Percentiles rank a stretch among this genome's conserved stretches.
Evolutionary conservation across 2,329 filamentous ascomycete species (phyloP).

Genomic region (Davidsoniella australis): DNA sequence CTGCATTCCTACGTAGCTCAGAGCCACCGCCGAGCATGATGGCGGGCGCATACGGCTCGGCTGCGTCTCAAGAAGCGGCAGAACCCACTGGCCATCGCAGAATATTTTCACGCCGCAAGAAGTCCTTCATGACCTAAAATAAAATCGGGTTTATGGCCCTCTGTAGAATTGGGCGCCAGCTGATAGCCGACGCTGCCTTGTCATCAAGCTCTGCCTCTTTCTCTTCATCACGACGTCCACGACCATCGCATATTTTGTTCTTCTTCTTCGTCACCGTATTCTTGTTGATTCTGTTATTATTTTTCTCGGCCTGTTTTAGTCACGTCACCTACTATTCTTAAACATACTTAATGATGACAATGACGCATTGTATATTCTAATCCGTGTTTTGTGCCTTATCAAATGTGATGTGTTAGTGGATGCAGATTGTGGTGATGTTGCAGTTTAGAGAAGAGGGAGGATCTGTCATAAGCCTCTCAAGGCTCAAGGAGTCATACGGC

Average conservation of each 20-base stretch:
- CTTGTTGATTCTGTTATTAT: not conserved
- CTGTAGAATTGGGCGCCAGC: not conserved
- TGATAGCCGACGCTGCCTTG: not conserved
- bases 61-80: not conserved
- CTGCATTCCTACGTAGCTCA: slow-evolving; percentile 54
- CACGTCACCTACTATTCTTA: not conserved
- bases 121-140: slow-evolving; percentile 7
- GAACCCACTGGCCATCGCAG: slow-evolving; percentile 13
- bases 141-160: not conserved
- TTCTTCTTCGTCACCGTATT: not conserved
- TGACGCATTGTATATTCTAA: not conserved
- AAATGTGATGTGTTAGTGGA: not conserved
- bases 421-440: not conserved
- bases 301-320: slow-evolving; percentile 1
- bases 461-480: no score
- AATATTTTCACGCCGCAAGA: slow-evolving; percentile 12
- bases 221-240: not conserved
- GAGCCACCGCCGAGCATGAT: slow-evolving; percentile 32
- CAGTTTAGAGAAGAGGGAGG: no score
- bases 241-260: slow-evolving; percentile 5
- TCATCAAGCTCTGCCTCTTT: not conserved
- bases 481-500: no score
- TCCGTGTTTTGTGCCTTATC: not conserved
- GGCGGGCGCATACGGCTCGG: not conserved
- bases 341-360: not conserved